Percentiles rank a stretch among this genome's conserved stretches.
These are phyloP conservation scores for Gaeumannomyces sp. DNA, from an alignment of 2,329 filamentous ascomycete species.

Conservation along the genomic window DNA sequence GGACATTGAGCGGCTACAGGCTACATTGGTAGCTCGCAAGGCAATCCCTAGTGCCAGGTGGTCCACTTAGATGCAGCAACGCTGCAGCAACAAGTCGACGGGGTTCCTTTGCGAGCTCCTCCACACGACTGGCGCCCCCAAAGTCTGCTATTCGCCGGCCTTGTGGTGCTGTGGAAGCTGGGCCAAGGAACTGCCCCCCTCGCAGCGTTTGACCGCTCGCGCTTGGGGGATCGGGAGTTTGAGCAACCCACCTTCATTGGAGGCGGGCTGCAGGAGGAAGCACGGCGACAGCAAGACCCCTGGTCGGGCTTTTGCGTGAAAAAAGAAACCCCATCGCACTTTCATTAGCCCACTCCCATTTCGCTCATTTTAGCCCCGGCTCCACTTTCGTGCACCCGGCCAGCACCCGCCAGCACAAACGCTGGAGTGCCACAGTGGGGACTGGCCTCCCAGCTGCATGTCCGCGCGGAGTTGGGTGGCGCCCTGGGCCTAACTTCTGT, in stretches of 20 bases:
- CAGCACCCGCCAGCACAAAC: not conserved
- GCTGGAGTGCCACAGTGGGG: not conserved
- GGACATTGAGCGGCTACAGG: not conserved
- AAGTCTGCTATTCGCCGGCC: not conserved
- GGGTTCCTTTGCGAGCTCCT: not conserved
- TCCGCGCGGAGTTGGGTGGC: not conserved
- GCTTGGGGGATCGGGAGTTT: not conserved
- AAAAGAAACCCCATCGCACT: not conserved
- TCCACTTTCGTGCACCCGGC: not conserved
- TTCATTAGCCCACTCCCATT: not conserved
- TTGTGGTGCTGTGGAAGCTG: not conserved
- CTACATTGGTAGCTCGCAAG: not conserved
- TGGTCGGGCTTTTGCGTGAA: not conserved
- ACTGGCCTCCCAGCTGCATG: not conserved
- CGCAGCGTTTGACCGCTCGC: not conserved
- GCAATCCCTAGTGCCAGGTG: not conserved
- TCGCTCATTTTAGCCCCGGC: not conserved
- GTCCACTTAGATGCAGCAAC: not conserved
- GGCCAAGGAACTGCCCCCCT: not conserved
- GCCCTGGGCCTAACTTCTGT: not conserved
- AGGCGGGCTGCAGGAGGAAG: not conserved
- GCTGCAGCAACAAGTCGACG: not conserved
- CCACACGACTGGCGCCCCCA: not conserved
- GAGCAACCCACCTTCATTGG: not conserved
- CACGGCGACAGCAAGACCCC: too few relatives aligned